Evolutionary conservation across 345 rosid genomes (phyloP).

Genomic region (Laguncularia racemosa): DNA sequence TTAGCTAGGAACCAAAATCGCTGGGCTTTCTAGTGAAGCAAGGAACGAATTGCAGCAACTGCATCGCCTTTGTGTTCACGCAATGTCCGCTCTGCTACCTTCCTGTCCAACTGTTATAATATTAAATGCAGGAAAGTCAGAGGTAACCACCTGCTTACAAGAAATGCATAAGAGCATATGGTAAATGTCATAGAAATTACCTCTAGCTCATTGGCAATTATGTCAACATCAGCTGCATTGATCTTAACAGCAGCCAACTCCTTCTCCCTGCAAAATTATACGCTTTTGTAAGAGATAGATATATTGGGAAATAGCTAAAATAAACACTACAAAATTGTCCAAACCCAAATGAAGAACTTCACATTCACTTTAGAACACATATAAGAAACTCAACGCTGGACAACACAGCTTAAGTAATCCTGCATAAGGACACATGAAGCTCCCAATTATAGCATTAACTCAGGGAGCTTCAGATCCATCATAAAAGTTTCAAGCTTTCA

Average conservation of each 20-base stretch:
- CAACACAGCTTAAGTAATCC: too few relatives aligned
- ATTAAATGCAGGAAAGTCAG: conserved; percentile 7
- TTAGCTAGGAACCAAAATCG: too few relatives aligned
- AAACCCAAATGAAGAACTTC: too few relatives aligned
- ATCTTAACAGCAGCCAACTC: conserved; percentile 97
- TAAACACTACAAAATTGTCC: background rate
- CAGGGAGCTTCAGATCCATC: too few relatives aligned
- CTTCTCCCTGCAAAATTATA: conserved; percentile 53
- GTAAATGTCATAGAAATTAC: conserved; percentile 21
- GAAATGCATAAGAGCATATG: background rate
- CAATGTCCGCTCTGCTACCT: conserved; percentile 84
- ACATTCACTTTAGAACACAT: too few relatives aligned
- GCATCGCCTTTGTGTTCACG: conserved; percentile 97
- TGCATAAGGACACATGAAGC: too few relatives aligned
- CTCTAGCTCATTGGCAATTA: conserved; percentile 91
- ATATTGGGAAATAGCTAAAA: background rate
- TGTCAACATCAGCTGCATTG: conserved; percentile 81
- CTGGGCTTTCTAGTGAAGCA: conserved; percentile 38
- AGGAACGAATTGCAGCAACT: conserved; percentile 75
- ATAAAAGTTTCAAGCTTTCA: too few relatives aligned
- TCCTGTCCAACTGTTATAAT: conserved; percentile 62
- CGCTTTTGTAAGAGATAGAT: background rate
- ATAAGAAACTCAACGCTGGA: too few relatives aligned
- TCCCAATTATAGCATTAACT: too few relatives aligned
- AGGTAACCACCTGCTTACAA: background rate